Percentiles rank a stretch among this genome's conserved stretches.
These are phyloP conservation scores for Gloeophyllum trabeum DNA, from an alignment of 768 basidiomycete species.

Conservation along the genomic window DNA sequence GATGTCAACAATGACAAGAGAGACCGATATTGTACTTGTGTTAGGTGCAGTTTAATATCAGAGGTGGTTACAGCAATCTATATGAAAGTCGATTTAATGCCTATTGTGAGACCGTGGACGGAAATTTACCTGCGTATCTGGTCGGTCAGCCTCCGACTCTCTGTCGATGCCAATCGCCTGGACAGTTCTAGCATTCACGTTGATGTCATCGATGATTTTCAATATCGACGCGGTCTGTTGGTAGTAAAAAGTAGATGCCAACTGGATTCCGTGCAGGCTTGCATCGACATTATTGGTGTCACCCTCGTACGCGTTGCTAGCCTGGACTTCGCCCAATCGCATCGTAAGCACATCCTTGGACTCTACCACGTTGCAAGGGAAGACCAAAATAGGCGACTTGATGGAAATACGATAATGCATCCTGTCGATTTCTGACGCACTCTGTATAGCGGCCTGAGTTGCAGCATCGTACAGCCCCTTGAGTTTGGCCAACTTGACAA, in stretches of 20 bases:
- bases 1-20: slow-evolving; percentile 56
- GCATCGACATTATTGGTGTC: slow-evolving; percentile 53
- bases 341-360: slow-evolving; percentile 66
- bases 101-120: neutral
- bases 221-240: slow-evolving; percentile 41
- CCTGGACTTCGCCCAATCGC: slow-evolving; percentile 81
- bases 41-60: slow-evolving; percentile 75
- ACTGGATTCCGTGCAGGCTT: slow-evolving; percentile 71
- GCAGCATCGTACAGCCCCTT: slow-evolving; percentile 94
- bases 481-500: slow-evolving; percentile 77
- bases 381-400: slow-evolving; percentile 84
- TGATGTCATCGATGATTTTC: slow-evolving; percentile 89
- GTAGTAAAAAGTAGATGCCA: slow-evolving; percentile 54
- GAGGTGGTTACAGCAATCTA: slow-evolving; percentile 69
- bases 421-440: slow-evolving; percentile 84
- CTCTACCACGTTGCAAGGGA: slow-evolving; percentile 57
- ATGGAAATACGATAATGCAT: slow-evolving; percentile 90
- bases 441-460: slow-evolving; percentile 84
- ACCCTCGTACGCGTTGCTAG: slow-evolving; percentile 61
- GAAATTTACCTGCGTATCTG: slow-evolving; percentile 62
- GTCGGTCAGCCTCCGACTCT: slow-evolving; percentile 34
- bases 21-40: slow-evolving; percentile 72
- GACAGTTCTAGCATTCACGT: slow-evolving; percentile 54
- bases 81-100: neutral
- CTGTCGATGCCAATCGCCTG: slow-evolving; percentile 52